Evolutionary conservation across 306 rosid genomes (phyloP).

Genomic region (Pterocarpus macrocarpus): DNA sequence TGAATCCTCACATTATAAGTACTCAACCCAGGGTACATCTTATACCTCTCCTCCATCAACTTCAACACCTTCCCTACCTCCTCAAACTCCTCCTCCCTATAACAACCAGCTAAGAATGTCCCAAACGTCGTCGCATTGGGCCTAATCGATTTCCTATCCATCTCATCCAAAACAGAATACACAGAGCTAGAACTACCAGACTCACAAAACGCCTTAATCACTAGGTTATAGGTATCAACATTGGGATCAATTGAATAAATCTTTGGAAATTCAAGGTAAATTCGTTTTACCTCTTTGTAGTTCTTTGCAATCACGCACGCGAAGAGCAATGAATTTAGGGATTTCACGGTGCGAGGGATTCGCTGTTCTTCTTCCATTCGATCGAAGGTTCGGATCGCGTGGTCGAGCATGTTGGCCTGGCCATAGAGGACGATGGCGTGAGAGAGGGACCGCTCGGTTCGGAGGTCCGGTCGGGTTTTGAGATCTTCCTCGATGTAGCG

Average conservation of each 20-base stretch:
- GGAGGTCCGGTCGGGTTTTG: conserved; percentile 70
- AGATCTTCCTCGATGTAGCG: conserved; percentile 63
- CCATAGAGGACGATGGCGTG: conserved; percentile 83
- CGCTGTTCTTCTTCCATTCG: conserved; percentile 49
- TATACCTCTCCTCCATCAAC: conserved; percentile 67
- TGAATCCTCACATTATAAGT: conserved; percentile 77
- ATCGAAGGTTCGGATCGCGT: conserved; percentile 66
- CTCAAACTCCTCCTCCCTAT: conserved; percentile 69
- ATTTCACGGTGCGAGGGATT: conserved; percentile 58
- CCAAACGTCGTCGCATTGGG: conserved; percentile 62
- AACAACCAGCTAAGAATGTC: conserved; percentile 63
- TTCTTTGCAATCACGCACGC: conserved; percentile 69
- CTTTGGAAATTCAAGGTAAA: conserved; percentile 72
- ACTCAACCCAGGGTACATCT: conserved; percentile 48
- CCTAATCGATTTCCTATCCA: conserved; percentile 68
- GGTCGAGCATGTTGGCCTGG: conserved; percentile 74
- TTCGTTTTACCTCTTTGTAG: conserved; percentile 64
- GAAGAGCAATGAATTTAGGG: conserved; percentile 73
- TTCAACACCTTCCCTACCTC: conserved; percentile 74
- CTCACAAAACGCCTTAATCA: conserved; percentile 69
- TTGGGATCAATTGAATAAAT: conserved; percentile 62
- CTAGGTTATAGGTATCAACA: conserved; percentile 69
- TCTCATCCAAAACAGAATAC: conserved; percentile 73
- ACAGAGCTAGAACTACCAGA: conserved; percentile 69
- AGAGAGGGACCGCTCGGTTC: conserved; percentile 65